Evolutionary conservation across 345 rosid genomes (phyloP).

Genomic region (Viola odorata): DNA sequence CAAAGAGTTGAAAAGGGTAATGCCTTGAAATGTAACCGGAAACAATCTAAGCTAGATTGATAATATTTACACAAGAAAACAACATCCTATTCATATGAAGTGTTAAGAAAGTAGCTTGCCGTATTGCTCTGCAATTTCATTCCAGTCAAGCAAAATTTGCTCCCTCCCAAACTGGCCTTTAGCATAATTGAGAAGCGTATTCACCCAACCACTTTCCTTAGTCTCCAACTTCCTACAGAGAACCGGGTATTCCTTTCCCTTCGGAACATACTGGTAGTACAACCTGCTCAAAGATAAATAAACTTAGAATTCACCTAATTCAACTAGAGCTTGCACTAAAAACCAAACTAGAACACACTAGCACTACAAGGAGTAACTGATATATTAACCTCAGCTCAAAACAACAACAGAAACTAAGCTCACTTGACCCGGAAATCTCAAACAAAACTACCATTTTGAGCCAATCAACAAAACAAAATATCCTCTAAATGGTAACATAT

Average conservation of each 20-base stretch:
- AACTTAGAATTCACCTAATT: not conserved
- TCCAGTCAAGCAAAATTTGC: conserved; percentile 89
- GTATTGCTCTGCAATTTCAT: conserved; percentile 62
- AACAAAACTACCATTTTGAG: too few relatives aligned
- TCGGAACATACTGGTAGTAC: conserved; percentile 67
- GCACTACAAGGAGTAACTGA: too few relatives aligned
- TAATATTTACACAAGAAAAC: not conserved
- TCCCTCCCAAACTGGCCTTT: conserved; percentile 34
- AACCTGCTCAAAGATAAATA: conserved; percentile 36
- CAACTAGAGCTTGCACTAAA: not conserved
- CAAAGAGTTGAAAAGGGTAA: not conserved
- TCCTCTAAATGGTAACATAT: too few relatives aligned
- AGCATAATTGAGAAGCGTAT: conserved; percentile 26
- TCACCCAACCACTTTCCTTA: conserved; percentile 31
- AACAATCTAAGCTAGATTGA: not conserved
- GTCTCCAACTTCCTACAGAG: conserved; percentile 50
- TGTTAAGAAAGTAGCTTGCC: conserved; percentile 34
- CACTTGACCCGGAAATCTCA: too few relatives aligned
- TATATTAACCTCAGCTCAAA: too few relatives aligned
- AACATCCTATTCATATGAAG: not conserved
- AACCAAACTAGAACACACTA: not conserved
- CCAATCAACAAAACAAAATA: too few relatives aligned
- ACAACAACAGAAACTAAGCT: too few relatives aligned
- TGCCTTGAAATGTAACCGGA: not conserved
- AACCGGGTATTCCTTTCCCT: conserved; percentile 82